These are phyloP conservation scores for Sophora flavescens DNA, from an alignment of 306 rosid genomes.

Conservation along the genomic window DNA sequence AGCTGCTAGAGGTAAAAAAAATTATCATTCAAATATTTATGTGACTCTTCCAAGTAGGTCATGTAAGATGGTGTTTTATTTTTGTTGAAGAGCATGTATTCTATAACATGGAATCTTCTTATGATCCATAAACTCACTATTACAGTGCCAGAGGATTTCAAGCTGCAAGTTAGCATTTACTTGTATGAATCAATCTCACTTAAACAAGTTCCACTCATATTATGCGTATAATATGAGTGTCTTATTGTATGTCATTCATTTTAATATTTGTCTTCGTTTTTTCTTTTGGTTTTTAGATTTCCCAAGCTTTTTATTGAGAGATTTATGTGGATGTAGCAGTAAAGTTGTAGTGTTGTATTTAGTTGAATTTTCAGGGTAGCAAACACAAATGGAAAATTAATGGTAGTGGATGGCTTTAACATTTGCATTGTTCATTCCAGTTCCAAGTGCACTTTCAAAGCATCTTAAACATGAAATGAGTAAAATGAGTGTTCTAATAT, in stretches of 20 bases:
- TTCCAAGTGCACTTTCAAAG: constrained; percentile 12
- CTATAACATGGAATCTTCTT: neutral
- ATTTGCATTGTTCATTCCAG: neutral
- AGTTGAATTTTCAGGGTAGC: neutral
- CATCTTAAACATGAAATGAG: neutral
- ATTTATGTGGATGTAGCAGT: neutral
- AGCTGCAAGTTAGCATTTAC: neutral
- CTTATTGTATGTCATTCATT: neutral
- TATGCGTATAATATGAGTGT: neutral
- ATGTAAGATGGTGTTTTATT: neutral
- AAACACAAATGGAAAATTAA: neutral
- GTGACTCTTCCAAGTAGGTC: neutral
- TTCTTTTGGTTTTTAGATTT: neutral
- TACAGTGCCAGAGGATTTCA: neutral
- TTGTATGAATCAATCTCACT: neutral
- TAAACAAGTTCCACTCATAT: neutral
- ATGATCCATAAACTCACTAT: constrained; percentile 16
- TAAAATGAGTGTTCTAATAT: neutral
- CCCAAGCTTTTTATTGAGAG: neutral
- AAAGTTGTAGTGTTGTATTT: neutral
- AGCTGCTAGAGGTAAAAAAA: no score
- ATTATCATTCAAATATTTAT: neutral
- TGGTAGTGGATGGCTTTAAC: neutral
- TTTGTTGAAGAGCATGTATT: constrained; percentile 1
- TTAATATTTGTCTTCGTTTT: neutral